Evolutionary conservation across 495 filamentous ascomycete species (phyloP), one percentile per base, ranked within the genome.

Genomic region (Lindgomyces ingoldianus): DNA sequence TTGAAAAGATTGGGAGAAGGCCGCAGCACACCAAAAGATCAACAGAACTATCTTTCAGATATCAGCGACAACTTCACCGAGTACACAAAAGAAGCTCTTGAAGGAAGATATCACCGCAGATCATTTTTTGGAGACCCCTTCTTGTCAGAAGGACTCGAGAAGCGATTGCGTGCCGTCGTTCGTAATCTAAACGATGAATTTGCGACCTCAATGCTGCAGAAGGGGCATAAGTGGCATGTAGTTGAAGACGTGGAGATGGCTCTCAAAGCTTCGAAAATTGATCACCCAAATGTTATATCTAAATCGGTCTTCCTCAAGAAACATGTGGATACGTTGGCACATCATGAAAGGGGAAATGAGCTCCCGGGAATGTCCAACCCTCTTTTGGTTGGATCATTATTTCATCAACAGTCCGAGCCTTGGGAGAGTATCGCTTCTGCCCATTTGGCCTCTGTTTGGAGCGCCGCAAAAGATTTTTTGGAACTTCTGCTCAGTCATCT

Each of bases 101-200:
- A 57, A 19, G 62, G 53, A 18, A 50, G 22, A n/a, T 65, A 65
- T 51, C 36, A 44, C 36, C 33, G 42, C 24, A 46, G 16, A 12
- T 53, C 26, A 8, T 63, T 63, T 25, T 57, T 55, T 33, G 30
- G 41, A 11, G 51, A 56, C 25, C 53, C 53, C 2, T 39, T 45
- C 1, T 51, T 27, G 14, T 22, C 26, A 1, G 56, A 59, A 21
- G 56, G 58, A 39, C 30, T 56, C 4, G 53, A 63, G 24, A 55
- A 48, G 27, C 33, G 49, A 48, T 46, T 61, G 56, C 18, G 63
- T 26, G 57, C 63, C 4, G 39, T 22, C 11, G 21, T 66, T 16
- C 56, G 42, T n/a, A 66, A 66, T 25, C 49, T 60, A 6, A 66
- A 66, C 47, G 57, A 60, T 6, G 41, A 55, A 22, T 66, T 66